Evolutionary conservation across 139 green algal species (phyloP).

Genomic region (Spirogloea muscicola): DNA sequence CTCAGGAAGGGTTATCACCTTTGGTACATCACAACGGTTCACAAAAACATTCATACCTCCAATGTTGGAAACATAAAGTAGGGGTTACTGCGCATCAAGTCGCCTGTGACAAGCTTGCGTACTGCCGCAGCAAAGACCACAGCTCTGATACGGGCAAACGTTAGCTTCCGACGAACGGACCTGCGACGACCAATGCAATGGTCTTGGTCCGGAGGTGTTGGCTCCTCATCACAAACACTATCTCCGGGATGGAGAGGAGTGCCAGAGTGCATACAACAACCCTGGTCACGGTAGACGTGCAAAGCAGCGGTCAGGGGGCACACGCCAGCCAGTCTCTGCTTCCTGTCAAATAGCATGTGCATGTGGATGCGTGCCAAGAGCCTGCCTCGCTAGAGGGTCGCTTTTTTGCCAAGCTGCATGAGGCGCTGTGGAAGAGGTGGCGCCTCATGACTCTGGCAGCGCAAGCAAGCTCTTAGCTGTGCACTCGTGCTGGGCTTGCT

Average conservation of each 20-base stretch:
- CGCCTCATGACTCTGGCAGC: too few species aligned
- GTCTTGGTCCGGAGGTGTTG: slow-evolving; percentile 1
- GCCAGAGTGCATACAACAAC: slow-evolving; percentile 7
- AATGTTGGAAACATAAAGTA: neutral
- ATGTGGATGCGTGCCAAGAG: too few species aligned
- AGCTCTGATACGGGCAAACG: neutral
- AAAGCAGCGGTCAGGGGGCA: too few species aligned
- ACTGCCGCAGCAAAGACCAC: neutral
- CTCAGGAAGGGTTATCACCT: neutral
- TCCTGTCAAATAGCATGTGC: too few species aligned
- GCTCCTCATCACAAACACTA: slow-evolving; percentile 3
- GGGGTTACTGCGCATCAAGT: neutral
- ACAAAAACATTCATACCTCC: too few species aligned
- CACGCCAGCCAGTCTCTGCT: too few species aligned
- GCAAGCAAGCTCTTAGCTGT: too few species aligned
- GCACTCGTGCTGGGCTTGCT: too few species aligned
- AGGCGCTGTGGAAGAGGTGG: too few species aligned
- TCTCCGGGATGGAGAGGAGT: slow-evolving; percentile 6
- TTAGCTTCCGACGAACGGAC: neutral
- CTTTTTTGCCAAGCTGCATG: too few species aligned
- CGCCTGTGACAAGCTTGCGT: neutral
- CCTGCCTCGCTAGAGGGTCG: too few species aligned
- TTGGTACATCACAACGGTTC: neutral
- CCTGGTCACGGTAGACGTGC: slow-evolving; percentile 11
- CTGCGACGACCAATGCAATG: slow-evolving; percentile 19